Evolutionary conservation across 2,329 filamentous ascomycete genomes (phyloP).

Genomic region (Sclerotinia sclerotiorum): DNA sequence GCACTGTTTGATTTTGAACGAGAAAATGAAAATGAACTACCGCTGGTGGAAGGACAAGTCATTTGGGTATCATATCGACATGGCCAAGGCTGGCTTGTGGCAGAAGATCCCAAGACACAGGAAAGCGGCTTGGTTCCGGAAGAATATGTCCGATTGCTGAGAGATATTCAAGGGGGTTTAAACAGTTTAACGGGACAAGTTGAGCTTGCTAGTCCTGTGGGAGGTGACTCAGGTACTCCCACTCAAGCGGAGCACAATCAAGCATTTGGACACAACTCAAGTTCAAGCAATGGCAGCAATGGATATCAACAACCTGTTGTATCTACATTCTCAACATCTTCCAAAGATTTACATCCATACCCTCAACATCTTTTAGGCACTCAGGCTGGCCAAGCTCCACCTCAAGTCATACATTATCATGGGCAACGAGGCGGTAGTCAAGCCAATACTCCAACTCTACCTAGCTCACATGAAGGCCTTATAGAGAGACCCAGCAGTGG

Average conservation of each 20-base stretch:
- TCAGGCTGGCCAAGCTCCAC: slow-evolving; percentile 61
- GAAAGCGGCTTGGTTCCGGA: slow-evolving; percentile 95
- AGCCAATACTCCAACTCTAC: slow-evolving; percentile 60
- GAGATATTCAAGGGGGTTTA: slow-evolving; percentile 90
- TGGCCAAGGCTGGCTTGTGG: slow-evolving; percentile 95
- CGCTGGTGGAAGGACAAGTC: slow-evolving; percentile 88
- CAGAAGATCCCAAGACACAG: slow-evolving; percentile 89
- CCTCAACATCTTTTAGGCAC: slow-evolving; percentile 64
- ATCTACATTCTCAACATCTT: slow-evolving; percentile 69
- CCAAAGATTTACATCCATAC: slow-evolving; percentile 67
- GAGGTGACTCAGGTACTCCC: slow-evolving; percentile 60
- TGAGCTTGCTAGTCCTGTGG: slow-evolving; percentile 47
- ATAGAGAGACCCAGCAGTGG: slow-evolving; percentile 35
- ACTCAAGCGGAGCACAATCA: slow-evolving; percentile 59
- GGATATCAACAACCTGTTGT: slow-evolving; percentile 69
- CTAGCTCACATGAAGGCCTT: slow-evolving; percentile 35
- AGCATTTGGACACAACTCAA: slow-evolving; percentile 50
- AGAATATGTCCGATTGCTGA: slow-evolving; percentile 88
- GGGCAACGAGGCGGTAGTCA: slow-evolving; percentile 67
- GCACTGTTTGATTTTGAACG: slow-evolving; percentile 92
- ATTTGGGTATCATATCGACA: slow-evolving; percentile 96
- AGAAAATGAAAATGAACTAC: slow-evolving; percentile 95
- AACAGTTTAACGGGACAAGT: slow-evolving; percentile 66
- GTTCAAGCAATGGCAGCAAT: slow-evolving; percentile 48
- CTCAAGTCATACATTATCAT: slow-evolving; percentile 67